Percentiles rank a stretch among this genome's conserved stretches.
Evolutionary conservation across 2,329 filamentous ascomycete genomes (phyloP).

Genomic region (Claviceps monticola): DNA sequence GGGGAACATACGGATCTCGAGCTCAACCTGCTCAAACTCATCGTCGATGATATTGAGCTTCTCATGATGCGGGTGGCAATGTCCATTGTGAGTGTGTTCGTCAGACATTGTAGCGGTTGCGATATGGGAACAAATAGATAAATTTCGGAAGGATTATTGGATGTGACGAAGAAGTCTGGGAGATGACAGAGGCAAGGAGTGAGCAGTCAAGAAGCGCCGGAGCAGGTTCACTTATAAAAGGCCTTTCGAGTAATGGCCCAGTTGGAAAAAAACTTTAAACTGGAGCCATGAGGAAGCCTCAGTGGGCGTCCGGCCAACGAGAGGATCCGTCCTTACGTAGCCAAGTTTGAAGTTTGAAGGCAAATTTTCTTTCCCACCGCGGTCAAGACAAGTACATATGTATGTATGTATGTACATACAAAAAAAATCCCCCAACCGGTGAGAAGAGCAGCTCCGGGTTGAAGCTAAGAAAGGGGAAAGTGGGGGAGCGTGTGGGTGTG

Average conservation of each 20-base stretch:
- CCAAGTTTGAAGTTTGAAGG: background rate
- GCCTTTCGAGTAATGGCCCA: background rate
- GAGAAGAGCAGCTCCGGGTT: background rate
- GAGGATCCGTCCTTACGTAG: background rate
- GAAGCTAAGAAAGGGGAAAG: background rate
- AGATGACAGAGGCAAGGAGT: background rate
- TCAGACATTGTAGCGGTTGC: conserved; percentile 19
- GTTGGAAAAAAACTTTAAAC: background rate
- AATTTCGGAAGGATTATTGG: conserved; percentile 4
- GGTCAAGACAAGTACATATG: too few relatives aligned
- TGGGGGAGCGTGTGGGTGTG: background rate
- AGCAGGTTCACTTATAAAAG: background rate
- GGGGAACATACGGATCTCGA: conserved; percentile 58
- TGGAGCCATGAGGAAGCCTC: background rate
- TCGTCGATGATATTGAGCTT: conserved; percentile 68
- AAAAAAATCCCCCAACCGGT: background rate
- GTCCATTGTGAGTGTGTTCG: conserved; percentile 21
- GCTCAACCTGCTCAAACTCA: conserved; percentile 72
- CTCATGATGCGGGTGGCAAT: conserved; percentile 48
- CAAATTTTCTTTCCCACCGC: background rate
- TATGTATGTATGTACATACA: too few relatives aligned
- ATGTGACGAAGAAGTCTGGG: background rate
- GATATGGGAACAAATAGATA: conserved; percentile 1
- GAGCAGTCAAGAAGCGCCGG: background rate
- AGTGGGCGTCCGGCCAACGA: conserved; percentile 2